Base-by-base conservation (phyloP, 2,329 filamentous ascomycete genomes). In the Fusarium napiforme region DNA sequence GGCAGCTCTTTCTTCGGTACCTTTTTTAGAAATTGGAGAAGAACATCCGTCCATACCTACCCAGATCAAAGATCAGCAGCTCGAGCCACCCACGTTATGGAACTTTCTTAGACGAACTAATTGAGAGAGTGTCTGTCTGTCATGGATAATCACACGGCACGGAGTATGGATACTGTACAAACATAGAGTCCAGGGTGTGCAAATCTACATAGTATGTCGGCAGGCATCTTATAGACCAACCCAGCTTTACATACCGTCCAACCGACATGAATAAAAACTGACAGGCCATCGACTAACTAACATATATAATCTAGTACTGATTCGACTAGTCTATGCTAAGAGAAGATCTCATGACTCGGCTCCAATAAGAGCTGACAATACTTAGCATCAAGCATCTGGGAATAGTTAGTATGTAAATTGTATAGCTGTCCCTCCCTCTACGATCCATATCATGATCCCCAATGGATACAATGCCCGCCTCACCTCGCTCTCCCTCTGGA, bases 261-360 rank as follows among this genome's bases (percentile, higher is more conserved):
- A 43, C 30, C 18, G 37, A 42, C 16, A 28, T 34, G 21, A 18
- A 32, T 12, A 19, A 32, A 56, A 30, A 55, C 16, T 45, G 23
- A 23, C 49, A 57, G 39, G 34, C 32, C 19, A 37, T 34, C 11
- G 9, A 30, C 30, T 21, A 46, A 47, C n/a, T 11, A 34, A 46
- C 15, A 21, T 50, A n/a, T 2, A 12, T 18, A 26, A 34, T 47
- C 42, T 37, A 59, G 37, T 36, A 59, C 56, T 28, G 32, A 59
- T 59, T 50, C 42, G 42, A 59, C 42, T 59, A 59, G 61, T 26
- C 26, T 61, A 67, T 73, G 30, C 47, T 57, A 49, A 55, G 45
- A 64, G 46, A 43, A 63, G 62, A 76, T 69, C 71, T 61, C 73
- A 77, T 77, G 75, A 77, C 75, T 74, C 67, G 63, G 58, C 55